These are phyloP conservation scores for Pseudopediastrum boryanum DNA, from an alignment of 139 green algal species.

Conservation along the genomic window DNA sequence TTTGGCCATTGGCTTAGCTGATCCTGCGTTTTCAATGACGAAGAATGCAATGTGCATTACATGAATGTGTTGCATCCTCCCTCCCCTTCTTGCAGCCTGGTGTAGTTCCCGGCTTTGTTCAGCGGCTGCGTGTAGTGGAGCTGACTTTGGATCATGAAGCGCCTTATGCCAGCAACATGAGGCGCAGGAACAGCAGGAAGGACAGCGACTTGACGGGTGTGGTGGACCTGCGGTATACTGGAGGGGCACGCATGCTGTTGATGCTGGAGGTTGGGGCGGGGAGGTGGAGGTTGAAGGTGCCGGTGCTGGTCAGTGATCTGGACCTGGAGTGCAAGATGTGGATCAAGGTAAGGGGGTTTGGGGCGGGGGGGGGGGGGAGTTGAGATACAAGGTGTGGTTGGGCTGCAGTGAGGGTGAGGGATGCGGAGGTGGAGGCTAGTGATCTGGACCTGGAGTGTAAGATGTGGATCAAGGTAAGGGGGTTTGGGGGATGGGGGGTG, in stretches of 20 bases:
- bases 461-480: slow-evolving; percentile 92
- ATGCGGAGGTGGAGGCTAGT: slow-evolving; percentile 86
- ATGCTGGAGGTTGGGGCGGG: slow-evolving; percentile 81
- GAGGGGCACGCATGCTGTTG: slow-evolving; percentile 91
- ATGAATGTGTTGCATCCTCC: not conserved
- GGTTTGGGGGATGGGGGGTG: not conserved
- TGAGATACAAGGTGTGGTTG: too few relatives aligned
- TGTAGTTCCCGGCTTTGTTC: slow-evolving; percentile 63
- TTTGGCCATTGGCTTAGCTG: too few relatives aligned
- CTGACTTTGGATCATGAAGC: slow-evolving; percentile 96
- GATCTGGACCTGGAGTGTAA: slow-evolving; percentile 93
- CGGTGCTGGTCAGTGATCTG: slow-evolving; percentile 91
- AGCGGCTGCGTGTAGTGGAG: slow-evolving; percentile 88
- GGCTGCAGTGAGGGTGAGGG: slow-evolving; percentile 56
- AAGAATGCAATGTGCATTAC: slow-evolving; percentile 44
- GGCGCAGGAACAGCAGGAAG: slow-evolving; percentile 75
- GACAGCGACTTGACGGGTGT: slow-evolving; percentile 89
- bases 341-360: slow-evolving; percentile 80
- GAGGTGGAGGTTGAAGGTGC: slow-evolving; percentile 70
- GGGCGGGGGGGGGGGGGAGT: too few relatives aligned
- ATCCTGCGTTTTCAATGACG: too few relatives aligned
- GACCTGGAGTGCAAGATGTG: slow-evolving; percentile 94
- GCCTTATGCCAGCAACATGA: slow-evolving; percentile 90
- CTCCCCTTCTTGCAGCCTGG: slow-evolving; percentile 27
- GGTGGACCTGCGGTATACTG: slow-evolving; percentile 90